These are phyloP conservation scores for Leptographium flavum DNA, from an alignment of 2,329 filamentous ascomycete species.

Conservation along the genomic window DNA sequence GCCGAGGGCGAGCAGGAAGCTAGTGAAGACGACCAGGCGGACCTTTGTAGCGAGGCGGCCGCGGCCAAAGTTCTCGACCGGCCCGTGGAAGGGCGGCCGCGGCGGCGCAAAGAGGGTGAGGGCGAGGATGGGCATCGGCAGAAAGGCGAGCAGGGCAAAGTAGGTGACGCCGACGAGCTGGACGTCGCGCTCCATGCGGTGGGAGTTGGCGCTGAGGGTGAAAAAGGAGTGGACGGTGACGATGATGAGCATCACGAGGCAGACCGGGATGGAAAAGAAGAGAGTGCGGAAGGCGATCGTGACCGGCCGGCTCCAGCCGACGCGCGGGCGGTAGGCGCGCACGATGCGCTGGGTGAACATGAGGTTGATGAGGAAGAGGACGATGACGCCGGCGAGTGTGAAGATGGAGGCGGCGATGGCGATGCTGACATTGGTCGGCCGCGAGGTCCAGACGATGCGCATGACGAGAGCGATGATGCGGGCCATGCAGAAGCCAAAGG, in stretches of 20 bases:
- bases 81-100: conserved; percentile 10
- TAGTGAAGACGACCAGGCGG: conserved; percentile 43
- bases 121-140: conserved; percentile 45
- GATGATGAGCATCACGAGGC: conserved; percentile 52
- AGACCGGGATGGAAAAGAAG: conserved; percentile 38
- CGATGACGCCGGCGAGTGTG: conserved; percentile 56
- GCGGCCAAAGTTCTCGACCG: conserved; percentile 47
- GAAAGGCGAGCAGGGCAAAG: conserved; percentile 50
- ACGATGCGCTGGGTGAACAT: conserved; percentile 64
- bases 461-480: conserved; percentile 35
- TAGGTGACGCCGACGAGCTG: conserved; percentile 48
- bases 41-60: conserved; percentile 56
- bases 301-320: conserved; percentile 52
- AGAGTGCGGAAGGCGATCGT: conserved; percentile 40
- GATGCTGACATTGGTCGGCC: conserved; percentile 24
- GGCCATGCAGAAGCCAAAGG: conserved; percentile 45
- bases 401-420: conserved; percentile 53
- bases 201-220: conserved; percentile 39
- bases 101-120: conserved; percentile 32
- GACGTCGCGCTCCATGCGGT: conserved; percentile 41
- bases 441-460: conserved; percentile 37
- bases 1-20: conserved; percentile 49
- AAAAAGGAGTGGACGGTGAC: conserved; percentile 52
- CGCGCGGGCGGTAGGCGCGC: conserved; percentile 52
- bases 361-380: conserved; percentile 67